Conservation (phyloP, 257 asterid genomes). For the Echium plantagineum region DNA sequence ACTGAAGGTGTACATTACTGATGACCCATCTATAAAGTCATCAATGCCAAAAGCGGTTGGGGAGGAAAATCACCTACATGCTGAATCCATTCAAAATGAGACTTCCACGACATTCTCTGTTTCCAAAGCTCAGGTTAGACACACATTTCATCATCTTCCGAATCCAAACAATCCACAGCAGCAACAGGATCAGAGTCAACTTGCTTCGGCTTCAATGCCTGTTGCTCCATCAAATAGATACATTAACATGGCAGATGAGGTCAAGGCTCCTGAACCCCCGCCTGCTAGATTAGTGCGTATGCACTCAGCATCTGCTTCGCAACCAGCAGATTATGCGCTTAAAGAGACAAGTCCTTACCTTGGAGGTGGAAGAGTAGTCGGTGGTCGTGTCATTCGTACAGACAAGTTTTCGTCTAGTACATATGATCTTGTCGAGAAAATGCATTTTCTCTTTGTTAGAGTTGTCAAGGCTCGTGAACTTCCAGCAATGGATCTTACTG, state of each 20-base stretch:
- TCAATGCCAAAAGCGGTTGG: slow-evolving; percentile 31
- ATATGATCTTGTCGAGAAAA: slow-evolving; percentile 84
- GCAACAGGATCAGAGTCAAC: slow-evolving; percentile 14
- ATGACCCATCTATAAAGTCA: slow-evolving; percentile 61
- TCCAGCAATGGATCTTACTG: slow-evolving; percentile 80
- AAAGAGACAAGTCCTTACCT: slow-evolving; percentile 89
- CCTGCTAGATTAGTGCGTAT: slow-evolving; percentile 62
- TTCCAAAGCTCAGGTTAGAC: slow-evolving; percentile 37
- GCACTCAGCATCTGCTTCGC: slow-evolving; percentile 59
- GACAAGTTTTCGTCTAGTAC: slow-evolving; percentile 45
- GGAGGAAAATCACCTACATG: slow-evolving; percentile 25
- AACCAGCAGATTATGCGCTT: slow-evolving; percentile 67
- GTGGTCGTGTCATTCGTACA: slow-evolving; percentile 68
- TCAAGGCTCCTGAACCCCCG: slow-evolving; percentile 66
- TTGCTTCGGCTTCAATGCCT: slow-evolving; percentile 26
- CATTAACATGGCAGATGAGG: slow-evolving; percentile 39
- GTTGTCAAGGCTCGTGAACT: slow-evolving; percentile 93
- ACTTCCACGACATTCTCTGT: slow-evolving; percentile 13
- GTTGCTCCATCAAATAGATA: slow-evolving; percentile 39
- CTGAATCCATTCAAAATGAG: slow-evolving; percentile 16
- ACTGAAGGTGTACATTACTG: slow-evolving; percentile 69
- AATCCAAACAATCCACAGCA: slow-evolving; percentile 31
- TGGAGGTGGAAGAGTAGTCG: slow-evolving; percentile 79
- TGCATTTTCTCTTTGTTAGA: slow-evolving; percentile 78
- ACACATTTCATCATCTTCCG: slow-evolving; percentile 74